Percentiles rank a stretch among this genome's conserved stretches.
Conservation (phyloP, 495 filamentous ascomycete genomes). For the Paragyromitra xinjiangensis region DNA sequence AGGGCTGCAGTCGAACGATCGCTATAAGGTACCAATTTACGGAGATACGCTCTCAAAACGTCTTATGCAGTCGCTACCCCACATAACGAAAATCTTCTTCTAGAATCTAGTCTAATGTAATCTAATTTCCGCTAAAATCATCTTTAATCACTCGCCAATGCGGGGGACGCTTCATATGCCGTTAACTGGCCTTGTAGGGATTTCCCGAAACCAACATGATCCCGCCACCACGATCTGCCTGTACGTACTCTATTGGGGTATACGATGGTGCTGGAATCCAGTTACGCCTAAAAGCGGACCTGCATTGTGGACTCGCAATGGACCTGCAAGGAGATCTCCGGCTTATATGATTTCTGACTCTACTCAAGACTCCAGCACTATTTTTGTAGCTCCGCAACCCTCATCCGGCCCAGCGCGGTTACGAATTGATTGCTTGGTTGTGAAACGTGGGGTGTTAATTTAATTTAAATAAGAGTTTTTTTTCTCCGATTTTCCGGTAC, state of each 20-base stretch:
- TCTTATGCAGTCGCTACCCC: slow-evolving; percentile 12
- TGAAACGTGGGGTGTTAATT: slow-evolving; percentile 35
- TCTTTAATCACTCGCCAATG: slow-evolving; percentile 38
- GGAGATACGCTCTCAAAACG: slow-evolving; percentile 12
- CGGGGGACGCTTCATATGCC: slow-evolving; percentile 6
- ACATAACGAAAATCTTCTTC: neutral
- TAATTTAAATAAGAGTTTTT: slow-evolving; percentile 30
- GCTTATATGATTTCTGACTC: slow-evolving; percentile 7
- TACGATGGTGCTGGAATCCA: neutral
- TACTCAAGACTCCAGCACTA: slow-evolving; percentile 12
- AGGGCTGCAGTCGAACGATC: neutral
- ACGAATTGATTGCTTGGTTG: slow-evolving; percentile 21
- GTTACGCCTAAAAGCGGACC: slow-evolving; percentile 29
- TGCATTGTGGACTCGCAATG: slow-evolving; percentile 16
- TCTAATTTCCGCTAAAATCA: slow-evolving; percentile 18
- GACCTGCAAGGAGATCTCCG: slow-evolving; percentile 33
- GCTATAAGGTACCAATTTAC: neutral
- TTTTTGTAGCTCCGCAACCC: slow-evolving; percentile 7
- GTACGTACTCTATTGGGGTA: slow-evolving; percentile 1
- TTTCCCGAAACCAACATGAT: neutral
- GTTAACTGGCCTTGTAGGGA: neutral
- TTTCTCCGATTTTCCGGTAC: slow-evolving; percentile 24
- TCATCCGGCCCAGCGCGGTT: slow-evolving; percentile 2
- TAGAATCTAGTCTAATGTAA: neutral
- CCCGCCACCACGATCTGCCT: slow-evolving; percentile 2